Conservation (phyloP, 176 grass and related monocot genomes). For the Canna indica region DNA sequence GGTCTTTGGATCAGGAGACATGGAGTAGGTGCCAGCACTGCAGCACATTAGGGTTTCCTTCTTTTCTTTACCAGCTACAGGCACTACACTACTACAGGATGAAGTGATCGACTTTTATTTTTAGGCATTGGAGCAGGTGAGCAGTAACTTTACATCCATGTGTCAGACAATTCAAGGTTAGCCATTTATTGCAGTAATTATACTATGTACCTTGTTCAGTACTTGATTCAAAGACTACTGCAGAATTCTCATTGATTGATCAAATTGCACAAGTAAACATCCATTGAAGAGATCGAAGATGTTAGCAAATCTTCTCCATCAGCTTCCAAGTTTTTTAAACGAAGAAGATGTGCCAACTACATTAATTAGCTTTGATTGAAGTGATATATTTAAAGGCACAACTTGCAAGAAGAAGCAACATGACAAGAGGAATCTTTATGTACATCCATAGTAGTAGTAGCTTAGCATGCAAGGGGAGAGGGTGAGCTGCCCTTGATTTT, state of each 20-base stretch:
- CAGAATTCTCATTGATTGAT: no score
- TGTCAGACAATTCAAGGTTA: no score
- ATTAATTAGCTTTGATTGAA: background rate
- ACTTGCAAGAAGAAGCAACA: background rate
- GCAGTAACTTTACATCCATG: no score
- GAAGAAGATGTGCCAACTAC: background rate
- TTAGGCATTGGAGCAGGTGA: no score
- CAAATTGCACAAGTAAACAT: no score
- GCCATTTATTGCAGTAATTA: no score
- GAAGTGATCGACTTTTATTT: no score
- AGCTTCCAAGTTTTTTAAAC: background rate
- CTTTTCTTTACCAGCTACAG: background rate
- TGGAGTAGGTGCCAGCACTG: background rate
- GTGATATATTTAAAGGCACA: background rate
- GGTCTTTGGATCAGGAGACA: slow-evolving; percentile 1
- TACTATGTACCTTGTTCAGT: no score
- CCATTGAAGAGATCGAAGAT: no score
- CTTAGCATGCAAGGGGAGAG: background rate
- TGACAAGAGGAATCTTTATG: slow-evolving; percentile 4
- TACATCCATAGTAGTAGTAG: background rate
- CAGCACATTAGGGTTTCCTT: background rate
- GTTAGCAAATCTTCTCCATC: background rate
- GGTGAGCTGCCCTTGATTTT: background rate
- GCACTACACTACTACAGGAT: background rate
- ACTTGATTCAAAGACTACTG: no score